These are phyloP conservation scores for Apodospora peruviana DNA, from an alignment of 495 filamentous ascomycete species.

Conservation along the genomic window DNA sequence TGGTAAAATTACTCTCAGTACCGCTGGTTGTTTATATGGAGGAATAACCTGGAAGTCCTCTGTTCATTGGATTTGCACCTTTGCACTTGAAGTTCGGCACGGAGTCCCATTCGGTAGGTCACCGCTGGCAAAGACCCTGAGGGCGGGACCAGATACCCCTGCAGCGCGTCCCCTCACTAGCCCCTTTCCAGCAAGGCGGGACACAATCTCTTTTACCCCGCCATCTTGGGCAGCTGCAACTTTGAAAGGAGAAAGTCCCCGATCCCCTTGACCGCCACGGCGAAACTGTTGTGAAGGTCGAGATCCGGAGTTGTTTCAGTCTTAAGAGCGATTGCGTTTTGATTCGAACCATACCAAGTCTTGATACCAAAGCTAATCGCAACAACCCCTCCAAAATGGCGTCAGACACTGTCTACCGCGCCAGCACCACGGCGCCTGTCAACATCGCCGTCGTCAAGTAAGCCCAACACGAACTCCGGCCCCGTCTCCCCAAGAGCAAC, in stretches of 20 bases:
- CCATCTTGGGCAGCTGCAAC: background rate
- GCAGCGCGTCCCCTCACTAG: background rate
- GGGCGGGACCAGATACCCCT: background rate
- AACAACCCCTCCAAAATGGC: conserved; percentile 39
- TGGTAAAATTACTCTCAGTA: too few species aligned
- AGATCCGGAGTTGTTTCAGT: too few species aligned
- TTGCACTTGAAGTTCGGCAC: too few species aligned
- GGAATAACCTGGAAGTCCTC: too few species aligned
- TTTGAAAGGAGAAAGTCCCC: background rate
- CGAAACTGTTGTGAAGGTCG: background rate
- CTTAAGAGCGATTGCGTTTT: too few species aligned
- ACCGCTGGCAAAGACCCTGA: too few species aligned
- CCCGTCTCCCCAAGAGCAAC: background rate
- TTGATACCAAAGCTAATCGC: too few species aligned
- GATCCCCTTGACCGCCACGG: background rate
- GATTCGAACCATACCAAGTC: too few species aligned
- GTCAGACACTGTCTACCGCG: conserved; percentile 63
- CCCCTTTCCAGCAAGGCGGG: background rate
- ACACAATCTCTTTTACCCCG: background rate
- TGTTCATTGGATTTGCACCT: too few species aligned
- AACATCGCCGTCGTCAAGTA: conserved; percentile 99
- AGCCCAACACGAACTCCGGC: too few species aligned
- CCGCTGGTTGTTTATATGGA: too few species aligned
- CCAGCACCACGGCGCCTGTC: conserved; percentile 93
- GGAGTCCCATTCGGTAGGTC: too few species aligned